These are phyloP conservation scores for Wilhelminamyces savonicus DNA, from an alignment of 805 yeast genomes.

Conservation along the genomic window DNA sequence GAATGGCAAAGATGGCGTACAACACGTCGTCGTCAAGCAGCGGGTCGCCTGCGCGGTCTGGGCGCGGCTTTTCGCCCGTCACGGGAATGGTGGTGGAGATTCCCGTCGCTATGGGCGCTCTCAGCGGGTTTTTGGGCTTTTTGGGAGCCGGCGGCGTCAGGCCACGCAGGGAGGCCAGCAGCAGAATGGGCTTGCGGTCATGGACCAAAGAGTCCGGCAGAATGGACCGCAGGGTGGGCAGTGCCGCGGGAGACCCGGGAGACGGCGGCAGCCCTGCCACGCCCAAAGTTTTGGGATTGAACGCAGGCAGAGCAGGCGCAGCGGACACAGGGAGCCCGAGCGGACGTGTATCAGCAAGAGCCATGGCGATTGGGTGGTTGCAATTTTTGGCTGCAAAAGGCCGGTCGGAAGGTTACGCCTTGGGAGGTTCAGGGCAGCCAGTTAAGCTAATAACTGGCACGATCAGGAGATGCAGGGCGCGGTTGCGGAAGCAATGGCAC, in stretches of 20 bases:
- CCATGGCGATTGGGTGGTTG: conserved; percentile 32
- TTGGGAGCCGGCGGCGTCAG: conserved; percentile 22
- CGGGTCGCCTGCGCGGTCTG: conserved; percentile 53
- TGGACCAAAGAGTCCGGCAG: conserved; percentile 40
- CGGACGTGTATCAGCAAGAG: conserved; percentile 64
- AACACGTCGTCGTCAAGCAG: conserved; percentile 72
- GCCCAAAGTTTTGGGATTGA: conserved; percentile 23
- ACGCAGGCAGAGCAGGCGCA: conserved; percentile 39
- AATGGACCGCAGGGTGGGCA: conserved; percentile 31
- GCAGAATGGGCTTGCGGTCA: conserved; percentile 4
- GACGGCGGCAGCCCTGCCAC: conserved; percentile 1
- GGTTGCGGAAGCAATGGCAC: too few relatives aligned
- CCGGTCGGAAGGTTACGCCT: too few relatives aligned
- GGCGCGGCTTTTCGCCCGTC: conserved; percentile 64
- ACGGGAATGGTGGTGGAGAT: conserved; percentile 77
- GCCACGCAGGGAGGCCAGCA: conserved; percentile 20
- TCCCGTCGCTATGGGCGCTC: conserved; percentile 60
- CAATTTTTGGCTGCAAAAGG: neutral
- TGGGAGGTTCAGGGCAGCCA: neutral
- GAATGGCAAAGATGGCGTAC: conserved; percentile 65
- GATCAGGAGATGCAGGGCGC: too few relatives aligned
- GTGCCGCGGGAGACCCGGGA: neutral
- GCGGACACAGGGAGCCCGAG: conserved; percentile 47
- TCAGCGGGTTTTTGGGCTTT: conserved; percentile 30
- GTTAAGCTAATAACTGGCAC: conserved; percentile 4